A percentile compares a stretch with the other conserved stretches of the same genome.
Evolutionary conservation across 805 yeast genomes (phyloP).

Genomic region (Starmerella scarabaei): DNA sequence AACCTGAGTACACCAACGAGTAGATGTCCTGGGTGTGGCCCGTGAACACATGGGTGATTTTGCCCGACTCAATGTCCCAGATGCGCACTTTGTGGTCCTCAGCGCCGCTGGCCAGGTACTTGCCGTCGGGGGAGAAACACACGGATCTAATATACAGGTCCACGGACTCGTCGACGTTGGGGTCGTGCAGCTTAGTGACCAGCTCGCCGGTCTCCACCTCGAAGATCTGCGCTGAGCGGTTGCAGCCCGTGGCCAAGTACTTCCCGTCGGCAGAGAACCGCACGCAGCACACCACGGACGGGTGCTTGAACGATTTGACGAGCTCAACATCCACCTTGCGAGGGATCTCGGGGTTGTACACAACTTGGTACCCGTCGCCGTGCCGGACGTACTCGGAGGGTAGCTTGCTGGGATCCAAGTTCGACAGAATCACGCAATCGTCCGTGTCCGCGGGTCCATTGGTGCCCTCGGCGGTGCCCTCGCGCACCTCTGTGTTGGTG

Average conservation of each 20-base stretch:
- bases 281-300: constrained; percentile 94
- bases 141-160: constrained; percentile 91
- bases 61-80: constrained; percentile 84
- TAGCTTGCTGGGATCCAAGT: constrained; percentile 51
- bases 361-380: constrained; percentile 70
- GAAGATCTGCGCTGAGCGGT: constrained; percentile 87
- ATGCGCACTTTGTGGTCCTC: constrained; percentile 68
- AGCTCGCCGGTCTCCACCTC: constrained; percentile 84
- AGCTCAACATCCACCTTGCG: constrained; percentile 69
- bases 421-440: constrained; percentile 27
- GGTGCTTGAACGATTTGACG: constrained; percentile 80
- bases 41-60: constrained; percentile 62
- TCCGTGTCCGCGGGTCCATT: constrained; percentile 23
- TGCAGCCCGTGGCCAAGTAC: constrained; percentile 92
- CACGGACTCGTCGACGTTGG: constrained; percentile 52
- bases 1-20: constrained; percentile 87
- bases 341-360: constrained; percentile 80
- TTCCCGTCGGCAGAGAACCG: constrained; percentile 84
- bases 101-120: constrained; percentile 86
- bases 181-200: constrained; percentile 77
- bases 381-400: constrained; percentile 69
- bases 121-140: constrained; percentile 91
- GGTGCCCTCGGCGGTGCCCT: too few relatives aligned
- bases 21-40: constrained; percentile 98
- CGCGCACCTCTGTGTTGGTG: too few relatives aligned